These are phyloP conservation scores for Penicillium janthinellum DNA, from an alignment of 2,329 filamentous ascomycete species.

Conservation along the genomic window DNA sequence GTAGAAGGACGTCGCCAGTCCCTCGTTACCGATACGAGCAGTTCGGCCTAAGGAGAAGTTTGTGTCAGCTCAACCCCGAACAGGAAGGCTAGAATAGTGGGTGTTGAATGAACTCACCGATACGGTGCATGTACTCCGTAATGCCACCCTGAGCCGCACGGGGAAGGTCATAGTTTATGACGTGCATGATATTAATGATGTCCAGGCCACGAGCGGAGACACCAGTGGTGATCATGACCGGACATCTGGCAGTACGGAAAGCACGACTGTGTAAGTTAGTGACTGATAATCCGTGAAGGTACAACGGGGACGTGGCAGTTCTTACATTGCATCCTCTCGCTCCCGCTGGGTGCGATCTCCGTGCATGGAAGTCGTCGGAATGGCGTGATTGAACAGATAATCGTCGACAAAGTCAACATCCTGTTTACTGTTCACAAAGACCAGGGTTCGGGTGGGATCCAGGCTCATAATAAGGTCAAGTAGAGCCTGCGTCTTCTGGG, in stretches of 20 bases:
- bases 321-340: constrained; percentile 83
- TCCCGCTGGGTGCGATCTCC: constrained; percentile 83
- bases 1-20: constrained; percentile 87
- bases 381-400: constrained; percentile 73
- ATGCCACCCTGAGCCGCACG: constrained; percentile 77
- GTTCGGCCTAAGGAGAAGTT: constrained; percentile 69
- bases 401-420: constrained; percentile 85
- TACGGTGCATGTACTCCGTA: constrained; percentile 90
- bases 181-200: constrained; percentile 80
- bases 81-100: too few species aligned
- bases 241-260: constrained; percentile 73
- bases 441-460: constrained; percentile 74
- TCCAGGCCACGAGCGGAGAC: constrained; percentile 88
- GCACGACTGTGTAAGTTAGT: constrained; percentile 56
- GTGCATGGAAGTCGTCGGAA: constrained; percentile 89
- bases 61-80: background rate
- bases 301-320: constrained; percentile 15
- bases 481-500: constrained; percentile 69
- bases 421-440: constrained; percentile 85
- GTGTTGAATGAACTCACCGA: constrained; percentile 61
- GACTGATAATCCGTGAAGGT: constrained; percentile 1
- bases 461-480: constrained; percentile 71
- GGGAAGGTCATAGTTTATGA: constrained; percentile 92
- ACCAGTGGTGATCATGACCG: constrained; percentile 83
- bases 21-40: constrained; percentile 85